Evolutionary conservation across 768 basidiomycete genomes (phyloP), one percentile per base, ranked within the genome.

Genomic region (Rhizopogon sp.): DNA sequence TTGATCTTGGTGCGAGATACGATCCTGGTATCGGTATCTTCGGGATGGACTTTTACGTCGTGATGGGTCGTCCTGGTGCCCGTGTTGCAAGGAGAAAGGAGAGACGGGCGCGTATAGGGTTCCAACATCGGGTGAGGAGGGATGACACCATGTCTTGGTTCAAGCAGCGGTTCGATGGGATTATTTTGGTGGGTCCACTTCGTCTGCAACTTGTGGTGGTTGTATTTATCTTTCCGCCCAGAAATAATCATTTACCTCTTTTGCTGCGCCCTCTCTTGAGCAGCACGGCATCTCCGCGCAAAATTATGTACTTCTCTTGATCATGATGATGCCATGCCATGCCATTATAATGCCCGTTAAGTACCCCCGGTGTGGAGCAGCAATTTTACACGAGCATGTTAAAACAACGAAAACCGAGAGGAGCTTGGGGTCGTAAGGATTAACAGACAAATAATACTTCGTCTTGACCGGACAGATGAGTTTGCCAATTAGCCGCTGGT

Each of bases 111-210:
- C 81, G 88, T 55, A 75, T 99, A 69, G 96, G 97, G 50, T 88
- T 85, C 77, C 70, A 76, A 55, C 96, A 99, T 79, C 85, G 86
- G 58, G 88, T 98, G 64, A 90, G 84, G 82, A 94, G 90, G 81
- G 94, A 98, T 69, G 93, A 98, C 67, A 93, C 93, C 59, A 87
- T 93, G 88, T 77, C 87, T 60, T 98, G 96, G 96, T 98, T 95
- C 93, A 98, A 98, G 85, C 91, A 94, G 77, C 83, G 95, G 66
- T 98, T 96, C 81, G 94, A 98, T 72, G 94, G 93, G 78, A 94
- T 96, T 73, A 94, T 98, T 77, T 75, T 92, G 72, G 90, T 93
- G 67, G 62, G 88, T 77, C 35, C 14, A 9, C 35, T 37, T 37
- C 35, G 1, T 37, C 7, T 16, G 9, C 20, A 25, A 2, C 9